Evolutionary conservation across 2,329 filamentous ascomycete species (phyloP).

Genomic region (Ceratocystis destructans): DNA sequence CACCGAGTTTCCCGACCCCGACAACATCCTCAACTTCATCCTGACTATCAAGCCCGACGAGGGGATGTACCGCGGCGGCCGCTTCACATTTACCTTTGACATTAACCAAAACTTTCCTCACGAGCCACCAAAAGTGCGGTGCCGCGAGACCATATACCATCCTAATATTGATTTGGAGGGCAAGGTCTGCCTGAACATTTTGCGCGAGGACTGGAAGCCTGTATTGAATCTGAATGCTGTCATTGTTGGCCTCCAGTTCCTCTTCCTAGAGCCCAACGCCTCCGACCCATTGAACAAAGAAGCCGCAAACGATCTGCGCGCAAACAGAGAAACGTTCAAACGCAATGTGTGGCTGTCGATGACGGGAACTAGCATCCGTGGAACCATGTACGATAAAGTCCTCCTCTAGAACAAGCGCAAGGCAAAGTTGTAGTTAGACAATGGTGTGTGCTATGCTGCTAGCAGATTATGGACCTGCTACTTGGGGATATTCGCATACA

Average conservation of each 20-base stretch:
- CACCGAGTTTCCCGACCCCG: constrained; percentile 65
- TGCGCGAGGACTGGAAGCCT: constrained; percentile 97
- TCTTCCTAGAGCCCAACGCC: constrained; percentile 95
- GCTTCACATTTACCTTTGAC: constrained; percentile 78
- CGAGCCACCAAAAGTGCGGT: constrained; percentile 93
- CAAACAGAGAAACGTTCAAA: constrained; percentile 78
- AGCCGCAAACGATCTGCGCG: constrained; percentile 79
- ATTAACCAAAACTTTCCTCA: constrained; percentile 95
- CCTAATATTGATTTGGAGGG: constrained; percentile 97
- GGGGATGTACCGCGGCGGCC: constrained; percentile 73
- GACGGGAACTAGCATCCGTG: constrained; percentile 63
- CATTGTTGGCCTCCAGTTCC: constrained; percentile 85
- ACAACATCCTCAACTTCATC: constrained; percentile 75
- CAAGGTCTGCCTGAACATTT: constrained; percentile 94
- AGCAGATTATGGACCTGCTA: neutral
- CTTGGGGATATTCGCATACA: neutral
- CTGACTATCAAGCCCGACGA: constrained; percentile 76
- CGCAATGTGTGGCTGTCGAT: constrained; percentile 77
- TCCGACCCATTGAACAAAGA: constrained; percentile 98
- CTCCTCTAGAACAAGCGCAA: neutral
- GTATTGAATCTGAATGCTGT: constrained; percentile 94
- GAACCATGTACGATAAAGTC: constrained; percentile 50
- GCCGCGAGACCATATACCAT: constrained; percentile 96
- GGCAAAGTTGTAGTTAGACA: neutral
- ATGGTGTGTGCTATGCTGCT: neutral